phyloP scores from a whole-genome alignment of 805 yeast genomes.

The Candida dajiaensis region DNA sequence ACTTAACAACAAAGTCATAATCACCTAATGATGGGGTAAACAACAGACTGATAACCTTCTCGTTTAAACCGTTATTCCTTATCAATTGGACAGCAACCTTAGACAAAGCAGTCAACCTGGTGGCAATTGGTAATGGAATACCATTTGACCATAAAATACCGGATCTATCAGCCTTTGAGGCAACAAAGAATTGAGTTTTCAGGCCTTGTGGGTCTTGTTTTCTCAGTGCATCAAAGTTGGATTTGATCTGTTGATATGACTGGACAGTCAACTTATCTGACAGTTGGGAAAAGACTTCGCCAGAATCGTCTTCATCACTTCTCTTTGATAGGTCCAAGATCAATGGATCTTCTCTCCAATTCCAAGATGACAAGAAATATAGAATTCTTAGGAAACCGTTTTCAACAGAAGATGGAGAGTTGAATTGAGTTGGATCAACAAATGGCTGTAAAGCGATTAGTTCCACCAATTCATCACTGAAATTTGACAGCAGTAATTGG shows the following conservation, averaged over 20 bases:
- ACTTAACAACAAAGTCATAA: conserved; percentile 70
- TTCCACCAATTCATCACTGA: conserved; percentile 77
- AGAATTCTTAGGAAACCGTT: conserved; percentile 77
- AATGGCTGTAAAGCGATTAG: conserved; percentile 78
- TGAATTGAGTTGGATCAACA: conserved; percentile 82
- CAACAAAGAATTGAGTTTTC: conserved; percentile 76
- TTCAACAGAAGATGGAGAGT: conserved; percentile 70
- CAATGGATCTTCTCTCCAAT: conserved; percentile 88
- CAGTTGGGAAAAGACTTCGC: conserved; percentile 36
- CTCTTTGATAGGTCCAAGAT: conserved; percentile 69
- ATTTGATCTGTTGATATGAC: conserved; percentile 54
- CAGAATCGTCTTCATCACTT: conserved; percentile 30
- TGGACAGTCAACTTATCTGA: conserved; percentile 59
- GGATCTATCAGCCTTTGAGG: conserved; percentile 76
- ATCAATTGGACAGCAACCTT: conserved; percentile 62
- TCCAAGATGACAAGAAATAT: conserved; percentile 74
- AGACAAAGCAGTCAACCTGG: conserved; percentile 83
- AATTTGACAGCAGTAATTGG: conserved; percentile 66
- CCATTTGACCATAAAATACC: conserved; percentile 79
- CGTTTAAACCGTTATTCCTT: conserved; percentile 36
- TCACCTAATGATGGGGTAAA: conserved; percentile 82
- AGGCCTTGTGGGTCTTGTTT: conserved; percentile 77
- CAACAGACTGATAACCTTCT: conserved; percentile 43
- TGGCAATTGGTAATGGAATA: conserved; percentile 67
- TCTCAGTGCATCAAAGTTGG: conserved; percentile 63